Evolutionary conservation across 1,139 yeast genomes (phyloP).

Genomic region (Wickerhamomyces sp.): DNA sequence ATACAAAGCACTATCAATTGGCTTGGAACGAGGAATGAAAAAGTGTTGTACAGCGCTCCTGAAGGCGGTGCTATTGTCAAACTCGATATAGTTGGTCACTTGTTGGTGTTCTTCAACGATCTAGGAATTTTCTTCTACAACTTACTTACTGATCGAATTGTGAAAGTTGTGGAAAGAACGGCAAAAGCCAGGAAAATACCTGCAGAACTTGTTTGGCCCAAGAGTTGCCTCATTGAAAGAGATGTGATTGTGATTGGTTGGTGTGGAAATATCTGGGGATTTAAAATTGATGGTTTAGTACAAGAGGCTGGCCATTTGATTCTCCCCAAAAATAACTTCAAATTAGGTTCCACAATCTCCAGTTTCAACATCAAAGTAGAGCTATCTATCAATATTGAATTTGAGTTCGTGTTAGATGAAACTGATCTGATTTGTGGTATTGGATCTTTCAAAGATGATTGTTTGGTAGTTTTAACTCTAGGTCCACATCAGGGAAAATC

Average conservation of each 20-base stretch:
- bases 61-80: constrained; percentile 72
- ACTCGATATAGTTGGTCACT: constrained; percentile 53
- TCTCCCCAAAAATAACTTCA: constrained; percentile 21
- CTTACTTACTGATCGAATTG: constrained; percentile 36
- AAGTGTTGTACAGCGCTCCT: constrained; percentile 41
- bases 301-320: constrained; percentile 7
- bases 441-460: constrained; percentile 64
- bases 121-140: constrained; percentile 65
- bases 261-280: constrained; percentile 74
- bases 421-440: constrained; percentile 75
- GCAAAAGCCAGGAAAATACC: constrained; percentile 56
- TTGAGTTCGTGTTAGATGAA: constrained; percentile 39
- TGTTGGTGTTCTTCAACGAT: constrained; percentile 83
- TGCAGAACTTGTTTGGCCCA: constrained; percentile 83
- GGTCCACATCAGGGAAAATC: constrained; percentile 21
- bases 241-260: constrained; percentile 76
- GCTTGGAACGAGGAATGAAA: constrained; percentile 78
- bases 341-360: constrained; percentile 63
- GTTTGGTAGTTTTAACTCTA: constrained; percentile 55
- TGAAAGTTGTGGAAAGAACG: constrained; percentile 55
- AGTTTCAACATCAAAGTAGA: constrained; percentile 50
- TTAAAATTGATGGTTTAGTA: constrained; percentile 41
- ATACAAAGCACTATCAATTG: constrained; percentile 73
- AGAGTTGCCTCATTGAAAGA: constrained; percentile 60
- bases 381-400: constrained; percentile 51